Conservation (phyloP, 345 rosid genomes). For the Gossypium herbaceum region DNA sequence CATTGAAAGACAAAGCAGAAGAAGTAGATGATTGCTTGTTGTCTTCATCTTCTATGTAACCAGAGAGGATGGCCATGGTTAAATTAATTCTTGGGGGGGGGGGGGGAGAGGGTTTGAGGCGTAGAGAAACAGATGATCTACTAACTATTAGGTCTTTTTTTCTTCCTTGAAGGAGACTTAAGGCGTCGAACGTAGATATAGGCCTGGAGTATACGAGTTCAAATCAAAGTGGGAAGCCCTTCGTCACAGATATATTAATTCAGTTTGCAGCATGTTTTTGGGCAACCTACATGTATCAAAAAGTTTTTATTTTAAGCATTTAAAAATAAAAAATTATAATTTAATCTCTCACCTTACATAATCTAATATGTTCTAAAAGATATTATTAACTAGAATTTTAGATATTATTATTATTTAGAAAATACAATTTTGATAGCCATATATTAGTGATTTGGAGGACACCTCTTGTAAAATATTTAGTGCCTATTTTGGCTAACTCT, state of each 20-base stretch:
- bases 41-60: conserved; percentile 10
- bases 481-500: too few relatives aligned
- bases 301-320: too few relatives aligned
- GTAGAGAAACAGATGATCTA: neutral
- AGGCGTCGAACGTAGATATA: neutral
- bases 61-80: conserved; percentile 27
- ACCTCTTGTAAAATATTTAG: too few relatives aligned
- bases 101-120: neutral
- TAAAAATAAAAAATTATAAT: too few relatives aligned
- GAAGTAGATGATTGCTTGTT: neutral
- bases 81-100: neutral
- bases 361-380: too few relatives aligned
- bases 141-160: neutral
- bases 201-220: neutral
- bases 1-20: conserved; percentile 5
- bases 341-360: too few relatives aligned
- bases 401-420: too few relatives aligned
- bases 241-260: neutral
- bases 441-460: too few relatives aligned
- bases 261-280: too few relatives aligned
- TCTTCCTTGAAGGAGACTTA: neutral
- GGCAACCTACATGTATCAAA: too few relatives aligned
- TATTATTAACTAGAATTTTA: too few relatives aligned
- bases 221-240: neutral
- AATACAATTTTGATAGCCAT: too few relatives aligned